Conservation (phyloP, 1,284 basidiomycete genomes). For the Tilletiopsis washingtonensis region DNA sequence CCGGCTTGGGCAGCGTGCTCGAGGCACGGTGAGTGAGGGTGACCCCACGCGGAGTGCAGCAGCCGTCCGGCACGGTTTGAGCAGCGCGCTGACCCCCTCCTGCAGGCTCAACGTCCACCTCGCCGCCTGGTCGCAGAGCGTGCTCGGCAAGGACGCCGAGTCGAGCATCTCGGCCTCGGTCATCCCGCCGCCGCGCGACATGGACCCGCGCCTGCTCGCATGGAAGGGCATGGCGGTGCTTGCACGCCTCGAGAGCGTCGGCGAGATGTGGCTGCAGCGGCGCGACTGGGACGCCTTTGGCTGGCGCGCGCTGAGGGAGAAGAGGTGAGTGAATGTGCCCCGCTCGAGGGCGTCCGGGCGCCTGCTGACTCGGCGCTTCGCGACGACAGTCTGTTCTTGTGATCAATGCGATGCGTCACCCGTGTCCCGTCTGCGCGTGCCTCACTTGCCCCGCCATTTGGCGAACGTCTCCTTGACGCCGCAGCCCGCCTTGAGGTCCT, state of each 20-base stretch:
- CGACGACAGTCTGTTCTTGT: too few relatives aligned
- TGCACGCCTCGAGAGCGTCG: conserved; percentile 76
- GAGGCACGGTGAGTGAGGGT: conserved; percentile 34
- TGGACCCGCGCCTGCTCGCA: conserved; percentile 77
- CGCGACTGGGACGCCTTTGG: conserved; percentile 69
- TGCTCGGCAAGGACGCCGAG: conserved; percentile 17
- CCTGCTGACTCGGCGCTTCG: too few relatives aligned
- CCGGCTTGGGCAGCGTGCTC: conserved; percentile 45
- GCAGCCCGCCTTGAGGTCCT: conserved; percentile 66
- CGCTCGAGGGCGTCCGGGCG: too few relatives aligned
- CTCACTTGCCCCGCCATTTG: conserved; percentile 60
- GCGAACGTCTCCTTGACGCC: conserved; percentile 71
- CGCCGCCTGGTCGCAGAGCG: conserved; percentile 9
- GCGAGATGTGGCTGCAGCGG: conserved; percentile 78
- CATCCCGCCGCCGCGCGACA: conserved; percentile 83
- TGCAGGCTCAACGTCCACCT: conserved; percentile 10
- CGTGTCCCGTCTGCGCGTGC: too few relatives aligned
- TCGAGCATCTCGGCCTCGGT: conserved; percentile 58
- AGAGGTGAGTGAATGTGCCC: conserved; percentile 14
- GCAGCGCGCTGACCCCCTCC: background rate
- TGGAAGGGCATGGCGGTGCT: conserved; percentile 97
- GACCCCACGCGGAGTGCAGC: background rate
- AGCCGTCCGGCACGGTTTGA: background rate
- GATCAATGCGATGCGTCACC: too few relatives aligned
- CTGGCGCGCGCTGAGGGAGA: conserved; percentile 52